Evolutionary conservation across 2,329 filamentous ascomycete genomes (phyloP), one percentile per base, ranked within the genome.

Genomic region (Calonectria hongkongensis): DNA sequence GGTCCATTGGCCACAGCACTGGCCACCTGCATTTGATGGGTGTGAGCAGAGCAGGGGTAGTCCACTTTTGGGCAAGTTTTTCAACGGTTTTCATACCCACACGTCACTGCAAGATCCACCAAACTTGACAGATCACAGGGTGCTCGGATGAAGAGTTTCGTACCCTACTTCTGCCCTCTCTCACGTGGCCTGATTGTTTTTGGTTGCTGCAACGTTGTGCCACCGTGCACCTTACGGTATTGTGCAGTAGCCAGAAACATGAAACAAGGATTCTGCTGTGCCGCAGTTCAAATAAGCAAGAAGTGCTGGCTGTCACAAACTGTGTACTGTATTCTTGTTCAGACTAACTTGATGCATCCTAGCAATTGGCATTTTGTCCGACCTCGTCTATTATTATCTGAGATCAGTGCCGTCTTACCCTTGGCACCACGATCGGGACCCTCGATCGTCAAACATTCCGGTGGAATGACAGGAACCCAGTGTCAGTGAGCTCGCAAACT

Each of bases 211-310:
- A 41, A 41, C 30, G 33, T 25, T 27, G 36, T 25, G 15, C n/a
- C n/a, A 25, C 54, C 36, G 54, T 60, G 54, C 33, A 60, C 36
- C 54, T 33, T 33, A 9, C 30, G 9, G 30, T 9, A 33, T 33
- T 5, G 21, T 60, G 54, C 30, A 25, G 54, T 30, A 30, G 50
- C 10, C 50, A 41, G 33, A 60, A 8, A 12, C n/a, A 41, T 41
- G 54, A 41, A 41, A 54, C 50, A 6, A 18, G 16, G 16, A 33
- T n/a, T 18, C 12, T 16, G 21, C 54, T 60, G 54, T 6, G 54
- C 54, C 54, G 54, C 54, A 60, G 54, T 60, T 41, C 30, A 6
- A 60, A 60, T 36, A 60, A 60, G 54, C 54, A 60, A 60, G 18
- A 6, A 60, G 10, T 5, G 12, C 39, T 15, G 54, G 8, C 33